Percentiles rank a stretch among this genome's conserved stretches.
These are phyloP conservation scores for Moelleriella libera DNA, from an alignment of 2,329 filamentous ascomycete species.

Conservation along the genomic window DNA sequence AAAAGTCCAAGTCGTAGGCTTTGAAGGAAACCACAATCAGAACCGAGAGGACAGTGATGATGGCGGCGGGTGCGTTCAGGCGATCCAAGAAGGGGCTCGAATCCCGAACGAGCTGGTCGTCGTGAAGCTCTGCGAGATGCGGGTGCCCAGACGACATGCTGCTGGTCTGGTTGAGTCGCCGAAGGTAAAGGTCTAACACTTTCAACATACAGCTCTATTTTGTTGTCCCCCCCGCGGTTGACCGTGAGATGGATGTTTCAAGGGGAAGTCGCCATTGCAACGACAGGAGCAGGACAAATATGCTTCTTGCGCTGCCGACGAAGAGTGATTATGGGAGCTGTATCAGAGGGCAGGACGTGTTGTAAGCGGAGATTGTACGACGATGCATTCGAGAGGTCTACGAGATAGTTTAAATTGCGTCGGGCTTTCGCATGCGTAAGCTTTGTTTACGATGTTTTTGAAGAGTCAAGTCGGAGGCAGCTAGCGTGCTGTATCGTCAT, in stretches of 20 bases:
- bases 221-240: not conserved
- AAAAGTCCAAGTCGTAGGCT: slow-evolving; percentile 16
- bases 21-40: slow-evolving; percentile 19
- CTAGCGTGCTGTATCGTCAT: slow-evolving; percentile 2
- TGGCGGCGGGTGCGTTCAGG: slow-evolving; percentile 18
- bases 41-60: slow-evolving; percentile 19
- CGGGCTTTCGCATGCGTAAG: not conserved
- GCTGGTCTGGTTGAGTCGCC: slow-evolving; percentile 5
- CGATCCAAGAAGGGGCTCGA: slow-evolving; percentile 15
- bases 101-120: slow-evolving; percentile 17
- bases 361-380: too few species aligned
- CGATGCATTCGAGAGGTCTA: too few species aligned
- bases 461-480: not conserved
- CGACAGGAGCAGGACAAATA: not conserved
- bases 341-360: not conserved
- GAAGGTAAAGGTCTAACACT: not conserved
- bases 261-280: slow-evolving; percentile 9
- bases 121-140: slow-evolving; percentile 19
- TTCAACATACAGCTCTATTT: slow-evolving; percentile 1
- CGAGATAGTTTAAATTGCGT: not conserved
- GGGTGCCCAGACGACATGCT: slow-evolving; percentile 20
- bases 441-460: not conserved
- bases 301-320: not conserved
- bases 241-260: slow-evolving; percentile 4
- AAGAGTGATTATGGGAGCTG: not conserved